Evolutionary conservation across 305 asterid genomes (phyloP).

Genomic region (Nicotiana rustica): DNA sequence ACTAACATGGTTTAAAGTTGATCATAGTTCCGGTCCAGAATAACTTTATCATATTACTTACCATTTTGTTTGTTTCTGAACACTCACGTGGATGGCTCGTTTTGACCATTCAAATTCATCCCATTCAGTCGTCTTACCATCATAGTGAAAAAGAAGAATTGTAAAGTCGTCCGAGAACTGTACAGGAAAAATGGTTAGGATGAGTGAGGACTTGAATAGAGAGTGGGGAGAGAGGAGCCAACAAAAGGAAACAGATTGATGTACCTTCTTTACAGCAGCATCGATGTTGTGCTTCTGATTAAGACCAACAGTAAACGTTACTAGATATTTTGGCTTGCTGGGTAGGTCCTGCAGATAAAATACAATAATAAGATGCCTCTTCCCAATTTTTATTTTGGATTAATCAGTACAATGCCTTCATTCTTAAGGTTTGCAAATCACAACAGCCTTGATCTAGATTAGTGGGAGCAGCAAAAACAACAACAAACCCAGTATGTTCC

Average conservation of each 20-base stretch:
- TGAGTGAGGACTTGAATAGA: not conserved
- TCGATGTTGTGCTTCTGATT: conserved; percentile 41
- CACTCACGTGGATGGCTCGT: conserved; percentile 66
- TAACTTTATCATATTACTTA: conserved; percentile 31
- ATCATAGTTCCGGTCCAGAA: not conserved
- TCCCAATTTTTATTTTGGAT: not conserved
- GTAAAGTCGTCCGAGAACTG: conserved; percentile 69
- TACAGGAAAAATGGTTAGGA: conserved; percentile 29
- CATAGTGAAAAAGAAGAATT: conserved; percentile 65
- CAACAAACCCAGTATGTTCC: too few relatives aligned
- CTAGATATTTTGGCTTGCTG: conserved; percentile 42
- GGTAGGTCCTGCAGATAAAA: conserved; percentile 40
- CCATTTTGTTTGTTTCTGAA: conserved; percentile 70
- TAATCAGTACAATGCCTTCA: not conserved
- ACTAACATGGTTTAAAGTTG: conserved; percentile 3
- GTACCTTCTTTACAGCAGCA: conserved; percentile 45
- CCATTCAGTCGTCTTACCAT: conserved; percentile 66
- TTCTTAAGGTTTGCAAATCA: not conserved
- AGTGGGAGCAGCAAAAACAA: too few relatives aligned
- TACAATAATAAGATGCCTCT: not conserved
- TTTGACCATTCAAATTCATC: conserved; percentile 72
- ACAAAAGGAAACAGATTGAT: conserved; percentile 6
- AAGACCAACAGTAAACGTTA: conserved; percentile 43
- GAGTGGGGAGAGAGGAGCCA: not conserved
- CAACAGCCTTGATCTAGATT: conserved; percentile 14